These are phyloP conservation scores for Passiflora organensis DNA, from an alignment of 345 rosid species.

Conservation along the genomic window DNA sequence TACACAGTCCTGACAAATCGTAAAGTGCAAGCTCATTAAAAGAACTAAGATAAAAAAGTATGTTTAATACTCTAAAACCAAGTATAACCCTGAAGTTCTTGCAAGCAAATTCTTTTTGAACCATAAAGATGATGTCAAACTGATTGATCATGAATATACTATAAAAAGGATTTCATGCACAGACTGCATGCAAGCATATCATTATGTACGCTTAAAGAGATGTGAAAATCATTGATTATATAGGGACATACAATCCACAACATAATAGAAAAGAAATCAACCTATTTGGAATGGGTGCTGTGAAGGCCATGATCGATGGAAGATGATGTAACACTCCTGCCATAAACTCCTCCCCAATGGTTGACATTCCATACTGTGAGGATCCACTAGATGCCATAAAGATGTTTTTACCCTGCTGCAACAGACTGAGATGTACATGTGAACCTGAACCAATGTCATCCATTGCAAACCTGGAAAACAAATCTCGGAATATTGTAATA, in stretches of 20 bases:
- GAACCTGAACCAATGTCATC: slow-evolving; percentile 93
- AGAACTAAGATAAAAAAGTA: no score
- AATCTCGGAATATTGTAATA: no score
- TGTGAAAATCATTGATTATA: no score
- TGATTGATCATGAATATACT: no score
- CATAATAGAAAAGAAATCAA: slow-evolving; percentile 12
- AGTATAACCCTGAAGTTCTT: no score
- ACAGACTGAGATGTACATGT: slow-evolving; percentile 87
- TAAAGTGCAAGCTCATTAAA: no score
- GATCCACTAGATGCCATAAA: slow-evolving; percentile 63
- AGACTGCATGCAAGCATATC: no score
- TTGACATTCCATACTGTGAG: slow-evolving; percentile 70
- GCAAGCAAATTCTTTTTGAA: no score
- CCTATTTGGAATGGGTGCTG: slow-evolving; percentile 94
- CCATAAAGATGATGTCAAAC: no score
- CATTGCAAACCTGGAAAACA: slow-evolving; percentile 55
- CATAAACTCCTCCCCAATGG: slow-evolving; percentile 69
- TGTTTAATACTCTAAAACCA: no score
- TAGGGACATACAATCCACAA: background rate
- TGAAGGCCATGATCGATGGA: slow-evolving; percentile 79
- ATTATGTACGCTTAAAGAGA: no score
- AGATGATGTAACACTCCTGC: slow-evolving; percentile 90
- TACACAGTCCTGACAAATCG: background rate
- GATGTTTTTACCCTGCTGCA: slow-evolving; percentile 71
- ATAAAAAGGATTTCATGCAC: no score